Evolutionary conservation across 345 rosid species (phyloP).

Genomic region (Mallotus nudiflorus): DNA sequence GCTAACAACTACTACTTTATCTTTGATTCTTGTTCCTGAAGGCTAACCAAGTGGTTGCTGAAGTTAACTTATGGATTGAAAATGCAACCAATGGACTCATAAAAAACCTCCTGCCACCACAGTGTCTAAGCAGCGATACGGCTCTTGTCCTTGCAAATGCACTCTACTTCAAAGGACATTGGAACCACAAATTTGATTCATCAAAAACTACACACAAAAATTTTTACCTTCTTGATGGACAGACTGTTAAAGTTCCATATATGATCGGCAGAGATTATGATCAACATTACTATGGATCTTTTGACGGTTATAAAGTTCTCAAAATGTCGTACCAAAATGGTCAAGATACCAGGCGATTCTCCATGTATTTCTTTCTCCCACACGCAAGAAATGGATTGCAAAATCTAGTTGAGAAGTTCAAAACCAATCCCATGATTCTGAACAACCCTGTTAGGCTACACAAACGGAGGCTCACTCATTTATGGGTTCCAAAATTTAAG

Average conservation of each 20-base stretch:
- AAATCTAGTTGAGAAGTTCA: constrained; percentile 15
- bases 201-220: constrained; percentile 19
- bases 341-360: constrained; percentile 18
- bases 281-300: constrained; percentile 14
- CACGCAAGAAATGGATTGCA: constrained; percentile 19
- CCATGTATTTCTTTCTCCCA: constrained; percentile 37
- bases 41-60: constrained; percentile 24
- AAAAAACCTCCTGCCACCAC: constrained; percentile 26
- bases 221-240: constrained; percentile 29
- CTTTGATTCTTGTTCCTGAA: not conserved
- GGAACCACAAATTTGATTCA: constrained; percentile 26
- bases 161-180: constrained; percentile 42
- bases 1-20: not conserved
- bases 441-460: constrained; percentile 5
- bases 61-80: constrained; percentile 33
- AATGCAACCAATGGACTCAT: constrained; percentile 33
- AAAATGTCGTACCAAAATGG: constrained; percentile 31
- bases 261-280: constrained; percentile 22
- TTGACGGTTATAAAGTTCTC: constrained; percentile 27
- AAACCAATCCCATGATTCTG: constrained; percentile 17
- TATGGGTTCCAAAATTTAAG: constrained; percentile 34
- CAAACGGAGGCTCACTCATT: constrained; percentile 1
- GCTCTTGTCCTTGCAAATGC: constrained; percentile 36
- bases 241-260: constrained; percentile 25
- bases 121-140: constrained; percentile 9